phyloP scores from a whole-genome alignment of 345 rosid species.

The Psidium guajava region DNA sequence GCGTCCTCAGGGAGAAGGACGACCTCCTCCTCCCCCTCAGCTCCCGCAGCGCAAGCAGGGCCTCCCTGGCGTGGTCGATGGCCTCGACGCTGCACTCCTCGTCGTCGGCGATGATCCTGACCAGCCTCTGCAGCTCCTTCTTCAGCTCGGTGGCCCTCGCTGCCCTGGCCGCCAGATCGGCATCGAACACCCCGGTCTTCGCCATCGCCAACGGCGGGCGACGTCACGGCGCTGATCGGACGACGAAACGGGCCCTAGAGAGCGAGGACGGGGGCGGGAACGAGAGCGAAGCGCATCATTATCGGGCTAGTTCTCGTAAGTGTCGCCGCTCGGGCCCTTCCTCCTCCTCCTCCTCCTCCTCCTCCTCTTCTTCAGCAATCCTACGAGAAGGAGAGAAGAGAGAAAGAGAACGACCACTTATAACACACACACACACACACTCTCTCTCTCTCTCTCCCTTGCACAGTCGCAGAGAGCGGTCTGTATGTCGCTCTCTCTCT shows the following conservation, averaged over 20 bases:
- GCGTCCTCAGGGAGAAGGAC: conserved; percentile 22
- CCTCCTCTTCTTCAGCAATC: background rate
- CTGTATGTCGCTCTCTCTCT: no score
- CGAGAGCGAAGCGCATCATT: background rate
- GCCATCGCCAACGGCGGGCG: conserved; percentile 32
- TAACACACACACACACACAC: background rate
- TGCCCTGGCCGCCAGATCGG: conserved; percentile 55
- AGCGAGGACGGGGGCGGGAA: background rate
- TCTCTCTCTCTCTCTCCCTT: background rate
- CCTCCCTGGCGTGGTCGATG: conserved; percentile 61
- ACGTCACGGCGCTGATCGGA: background rate
- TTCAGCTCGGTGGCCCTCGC: conserved; percentile 50
- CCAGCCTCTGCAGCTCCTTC: conserved; percentile 57
- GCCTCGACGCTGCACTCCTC: conserved; percentile 45
- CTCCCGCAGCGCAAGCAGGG: conserved; percentile 39
- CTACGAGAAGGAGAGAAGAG: background rate
- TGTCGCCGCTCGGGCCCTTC: background rate
- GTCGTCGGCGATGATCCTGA: conserved; percentile 48
- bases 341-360: background rate
- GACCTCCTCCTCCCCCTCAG: conserved; percentile 38
- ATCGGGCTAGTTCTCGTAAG: background rate
- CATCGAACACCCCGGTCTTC: conserved; percentile 42
- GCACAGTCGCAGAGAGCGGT: background rate
- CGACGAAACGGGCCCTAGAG: background rate
- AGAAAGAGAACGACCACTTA: background rate